Evolutionary conservation across 2,329 filamentous ascomycete genomes (phyloP).

Genomic region (Fusarium citri): DNA sequence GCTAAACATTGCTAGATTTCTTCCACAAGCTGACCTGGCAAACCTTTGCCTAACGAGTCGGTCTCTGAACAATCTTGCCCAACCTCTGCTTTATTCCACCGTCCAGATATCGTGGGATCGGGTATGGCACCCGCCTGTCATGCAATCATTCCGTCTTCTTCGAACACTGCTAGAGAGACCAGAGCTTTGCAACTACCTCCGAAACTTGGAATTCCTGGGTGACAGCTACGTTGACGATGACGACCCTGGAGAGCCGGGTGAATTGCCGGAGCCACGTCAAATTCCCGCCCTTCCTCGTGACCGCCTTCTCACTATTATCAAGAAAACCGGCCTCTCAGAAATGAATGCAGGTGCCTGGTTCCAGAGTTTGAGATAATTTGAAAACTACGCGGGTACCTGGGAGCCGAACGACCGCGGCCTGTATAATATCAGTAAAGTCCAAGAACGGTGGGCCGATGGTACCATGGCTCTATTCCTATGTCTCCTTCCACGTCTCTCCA

Average conservation of each 20-base stretch:
- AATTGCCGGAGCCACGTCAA: background rate
- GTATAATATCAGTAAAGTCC: background rate
- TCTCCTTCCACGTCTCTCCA: background rate
- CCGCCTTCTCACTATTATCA: background rate
- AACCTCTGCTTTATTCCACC: background rate
- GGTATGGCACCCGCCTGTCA: background rate
- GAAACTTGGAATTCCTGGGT: background rate
- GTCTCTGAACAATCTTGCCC: background rate
- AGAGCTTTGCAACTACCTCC: background rate
- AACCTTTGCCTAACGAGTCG: background rate
- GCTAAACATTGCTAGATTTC: accelerated
- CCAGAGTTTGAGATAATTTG: too few species aligned
- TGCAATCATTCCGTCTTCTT: background rate
- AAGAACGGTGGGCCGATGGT: background rate
- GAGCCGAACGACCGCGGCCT: too few species aligned
- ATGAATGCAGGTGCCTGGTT: too few species aligned
- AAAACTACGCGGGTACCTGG: too few species aligned
- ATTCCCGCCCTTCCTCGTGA: background rate
- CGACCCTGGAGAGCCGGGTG: background rate
- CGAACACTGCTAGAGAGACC: conserved; percentile 1
- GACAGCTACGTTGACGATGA: background rate
- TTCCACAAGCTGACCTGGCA: accelerated
- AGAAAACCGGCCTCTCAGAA: too few species aligned
- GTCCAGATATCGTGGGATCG: background rate
- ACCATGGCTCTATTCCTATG: background rate